A percentile compares a stretch with the other conserved stretches of the same genome.
These are phyloP conservation scores for Neonectria hederae DNA, from an alignment of 2,329 filamentous ascomycete genomes.

Conservation along the genomic window DNA sequence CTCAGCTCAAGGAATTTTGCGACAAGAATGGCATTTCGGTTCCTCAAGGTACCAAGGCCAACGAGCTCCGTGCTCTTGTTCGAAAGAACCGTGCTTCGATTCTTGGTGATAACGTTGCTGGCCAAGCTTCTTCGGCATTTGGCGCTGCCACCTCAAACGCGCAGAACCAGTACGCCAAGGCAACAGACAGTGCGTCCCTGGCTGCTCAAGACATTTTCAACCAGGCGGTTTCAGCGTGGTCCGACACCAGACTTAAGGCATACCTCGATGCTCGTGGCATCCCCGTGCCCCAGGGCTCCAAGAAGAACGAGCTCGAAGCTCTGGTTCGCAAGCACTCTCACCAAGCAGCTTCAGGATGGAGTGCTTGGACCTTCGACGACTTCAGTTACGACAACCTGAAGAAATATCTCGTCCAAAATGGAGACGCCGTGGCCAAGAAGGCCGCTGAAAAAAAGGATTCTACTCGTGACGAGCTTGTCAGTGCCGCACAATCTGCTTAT, in stretches of 20 bases:
- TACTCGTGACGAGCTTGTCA: constrained; percentile 77
- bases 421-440: constrained; percentile 66
- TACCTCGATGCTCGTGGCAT: constrained; percentile 81
- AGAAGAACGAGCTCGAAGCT: constrained; percentile 77
- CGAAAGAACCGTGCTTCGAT: constrained; percentile 85
- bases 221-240: constrained; percentile 70
- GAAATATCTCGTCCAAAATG: constrained; percentile 61
- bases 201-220: constrained; percentile 75
- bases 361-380: constrained; percentile 82
- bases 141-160: constrained; percentile 80
- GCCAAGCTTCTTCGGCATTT: constrained; percentile 67
- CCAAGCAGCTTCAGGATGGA: constrained; percentile 74
- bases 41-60: constrained; percentile 89
- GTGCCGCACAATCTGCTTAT: constrained; percentile 70
- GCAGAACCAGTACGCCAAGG: constrained; percentile 79
- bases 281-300: constrained; percentile 76
- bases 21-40: constrained; percentile 89
- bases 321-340: constrained; percentile 78
- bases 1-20: constrained; percentile 88
- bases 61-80: constrained; percentile 88
- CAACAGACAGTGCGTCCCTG: constrained; percentile 73
- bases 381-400: constrained; percentile 77
- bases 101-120: constrained; percentile 70
- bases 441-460: constrained; percentile 69
- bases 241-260: constrained; percentile 79